A percentile compares a stretch with the other conserved stretches of the same genome.
These are phyloP conservation scores for Emmonsiellopsis sp. DNA, from an alignment of 2,329 filamentous ascomycete genomes.

Conservation along the genomic window DNA sequence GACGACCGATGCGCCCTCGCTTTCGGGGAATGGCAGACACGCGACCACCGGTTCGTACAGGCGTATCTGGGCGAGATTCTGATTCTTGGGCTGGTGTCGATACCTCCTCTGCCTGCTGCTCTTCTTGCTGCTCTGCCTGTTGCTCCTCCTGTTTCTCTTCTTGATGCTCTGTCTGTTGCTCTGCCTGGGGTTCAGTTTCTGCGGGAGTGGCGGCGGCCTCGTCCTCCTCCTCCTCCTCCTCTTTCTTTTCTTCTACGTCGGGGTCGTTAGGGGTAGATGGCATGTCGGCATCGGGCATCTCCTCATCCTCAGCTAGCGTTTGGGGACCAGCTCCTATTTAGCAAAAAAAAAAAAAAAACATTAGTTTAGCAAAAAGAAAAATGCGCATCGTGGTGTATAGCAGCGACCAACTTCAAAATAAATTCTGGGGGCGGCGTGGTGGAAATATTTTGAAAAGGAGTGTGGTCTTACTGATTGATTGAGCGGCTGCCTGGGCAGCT, in stretches of 20 bases:
- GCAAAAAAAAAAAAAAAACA: not conserved
- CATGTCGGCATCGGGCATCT: conserved; percentile 29
- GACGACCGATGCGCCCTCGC: conserved; percentile 62
- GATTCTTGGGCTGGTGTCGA: conserved; percentile 29
- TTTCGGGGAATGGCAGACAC: conserved; percentile 57
- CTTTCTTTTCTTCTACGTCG: conserved; percentile 17
- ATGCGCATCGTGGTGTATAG: not conserved
- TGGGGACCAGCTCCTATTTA: conserved; percentile 32
- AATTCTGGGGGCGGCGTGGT: not conserved
- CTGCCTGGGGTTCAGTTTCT: conserved; percentile 5
- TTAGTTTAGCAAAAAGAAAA: not conserved
- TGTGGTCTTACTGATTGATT: conserved; percentile 32
- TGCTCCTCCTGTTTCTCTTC: conserved; percentile 14
- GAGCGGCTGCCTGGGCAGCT: conserved; percentile 38
- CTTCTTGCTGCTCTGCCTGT: conserved; percentile 16
- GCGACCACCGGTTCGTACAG: conserved; percentile 34
- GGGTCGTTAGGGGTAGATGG: conserved; percentile 26
- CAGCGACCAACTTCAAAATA: not conserved
- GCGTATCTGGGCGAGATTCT: conserved; percentile 43
- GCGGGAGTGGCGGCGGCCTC: not conserved
- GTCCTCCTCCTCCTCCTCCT: conserved; percentile 7
- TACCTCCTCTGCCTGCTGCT: conserved; percentile 19
- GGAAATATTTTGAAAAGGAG: not conserved
- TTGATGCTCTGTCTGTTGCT: conserved; percentile 18
- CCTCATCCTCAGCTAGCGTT: conserved; percentile 35